Conservation (phyloP, 2,329 filamentous ascomycete genomes). For the Fusarium veterinarium region DNA sequence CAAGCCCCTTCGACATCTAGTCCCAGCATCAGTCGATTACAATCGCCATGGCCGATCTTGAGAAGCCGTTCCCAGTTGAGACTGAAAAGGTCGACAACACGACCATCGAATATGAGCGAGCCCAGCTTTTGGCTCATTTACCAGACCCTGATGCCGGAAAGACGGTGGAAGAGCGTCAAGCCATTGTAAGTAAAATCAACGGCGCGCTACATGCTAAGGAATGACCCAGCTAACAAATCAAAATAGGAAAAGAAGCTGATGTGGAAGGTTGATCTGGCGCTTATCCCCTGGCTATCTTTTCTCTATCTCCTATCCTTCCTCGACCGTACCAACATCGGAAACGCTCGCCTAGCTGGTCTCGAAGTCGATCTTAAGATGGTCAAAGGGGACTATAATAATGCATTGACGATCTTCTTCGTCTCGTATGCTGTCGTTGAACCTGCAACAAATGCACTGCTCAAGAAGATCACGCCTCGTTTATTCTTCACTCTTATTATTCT, state of each 20-base stretch:
- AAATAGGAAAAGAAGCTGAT: background rate
- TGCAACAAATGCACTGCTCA: background rate
- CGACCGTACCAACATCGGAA: background rate
- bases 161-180: background rate
- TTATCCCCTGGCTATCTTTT: background rate
- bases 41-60: background rate
- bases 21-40: background rate
- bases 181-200: accelerated
- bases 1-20: background rate
- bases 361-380: background rate
- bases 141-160: background rate
- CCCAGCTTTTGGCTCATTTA: background rate
- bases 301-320: background rate
- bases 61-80: background rate
- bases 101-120: background rate
- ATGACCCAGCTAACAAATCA: accelerated
- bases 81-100: background rate
- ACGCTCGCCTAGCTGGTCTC: background rate
- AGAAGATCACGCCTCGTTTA: background rate
- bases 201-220: accelerated
- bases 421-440: background rate
- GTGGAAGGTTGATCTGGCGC: background rate
- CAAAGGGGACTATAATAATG: background rate
- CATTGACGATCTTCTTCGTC: background rate
- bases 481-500: background rate